Base-by-base conservation (phyloP, 768 basidiomycete species). In the Sporobolomyces pararoseus region DNA sequence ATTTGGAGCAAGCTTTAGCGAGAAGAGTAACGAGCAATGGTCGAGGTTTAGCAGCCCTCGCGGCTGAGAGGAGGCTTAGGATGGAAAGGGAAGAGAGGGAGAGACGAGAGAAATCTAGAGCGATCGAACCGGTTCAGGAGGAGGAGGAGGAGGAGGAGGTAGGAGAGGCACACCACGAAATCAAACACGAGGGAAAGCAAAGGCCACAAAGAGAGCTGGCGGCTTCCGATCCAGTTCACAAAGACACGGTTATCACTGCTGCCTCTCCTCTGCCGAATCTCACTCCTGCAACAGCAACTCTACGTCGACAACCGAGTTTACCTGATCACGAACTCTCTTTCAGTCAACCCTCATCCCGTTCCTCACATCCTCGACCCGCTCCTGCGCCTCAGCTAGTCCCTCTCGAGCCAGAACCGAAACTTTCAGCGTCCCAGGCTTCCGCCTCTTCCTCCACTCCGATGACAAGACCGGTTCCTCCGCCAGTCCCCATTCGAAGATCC, bases 311-410 rank as follows among this genome's bases (percentile, higher is more conserved):
- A 23, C 39, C 35, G 12, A 58, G n/a, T 7, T 31, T 53, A 12
- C 39, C 51, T 32, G 47, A 68, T 47, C 27, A 44, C 10, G 61
- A 67, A n/a, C 46, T 61, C n/a, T 29, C 59, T 4, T 61, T 61
- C n/a, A 35, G 49, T 27, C 66, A 39, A 3, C 65, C 60, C 2
- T 34, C 66, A 7, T 50, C 59, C 14, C 59, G 35, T 12, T 57
- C 49, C 27, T 31, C 35, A 0, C 23, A 2, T 9, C 61, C 31
- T 35, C 65, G 53, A n/a, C 29, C 64, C 3, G 54, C 60, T 23
- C 32, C 60, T 7, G 52, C 46, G 0, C 57, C 51, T 4, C 51
- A 34, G 21, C 31, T 61, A 7, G 46, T 49, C 23, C 59, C 59
- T 10, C 29, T 61, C 5, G 31, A 47, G 31, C 59, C 59, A 29